phyloP scores from a whole-genome alignment of 2,329 filamentous ascomycete genomes.

The Trichoderma guizhouense region DNA sequence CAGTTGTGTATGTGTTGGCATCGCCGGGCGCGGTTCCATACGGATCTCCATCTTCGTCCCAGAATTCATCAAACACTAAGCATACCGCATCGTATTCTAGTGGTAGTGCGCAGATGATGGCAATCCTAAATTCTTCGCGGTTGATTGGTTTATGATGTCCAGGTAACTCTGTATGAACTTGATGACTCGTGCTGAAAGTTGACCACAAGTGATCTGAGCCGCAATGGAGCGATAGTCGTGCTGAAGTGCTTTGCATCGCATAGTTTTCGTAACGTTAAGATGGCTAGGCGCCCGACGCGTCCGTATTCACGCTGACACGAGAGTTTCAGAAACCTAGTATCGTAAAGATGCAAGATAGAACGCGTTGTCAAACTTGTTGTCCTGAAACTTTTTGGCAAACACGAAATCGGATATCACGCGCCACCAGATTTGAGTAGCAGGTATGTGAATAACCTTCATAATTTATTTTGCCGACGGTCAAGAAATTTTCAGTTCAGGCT shows the following conservation, averaged over 20 bases:
- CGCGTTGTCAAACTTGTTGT: background rate
- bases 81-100: background rate
- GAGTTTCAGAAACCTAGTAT: too few relatives aligned
- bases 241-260: background rate
- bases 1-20: background rate
- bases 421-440: background rate
- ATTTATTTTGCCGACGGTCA: background rate
- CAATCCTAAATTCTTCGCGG: background rate
- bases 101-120: background rate
- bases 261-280: background rate
- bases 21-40: background rate
- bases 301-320: background rate
- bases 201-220: background rate
- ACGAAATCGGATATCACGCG: background rate
- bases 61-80: background rate
- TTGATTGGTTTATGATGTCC: background rate
- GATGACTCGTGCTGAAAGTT: background rate
- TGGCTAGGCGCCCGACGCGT: background rate
- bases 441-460: background rate
- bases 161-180: background rate
- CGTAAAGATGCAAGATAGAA: background rate
- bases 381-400: background rate
- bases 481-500: background rate
- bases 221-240: background rate
- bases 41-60: background rate